Evolutionary conservation across 441 rosid species (phyloP).

Genomic region (Manihot esculenta): DNA sequence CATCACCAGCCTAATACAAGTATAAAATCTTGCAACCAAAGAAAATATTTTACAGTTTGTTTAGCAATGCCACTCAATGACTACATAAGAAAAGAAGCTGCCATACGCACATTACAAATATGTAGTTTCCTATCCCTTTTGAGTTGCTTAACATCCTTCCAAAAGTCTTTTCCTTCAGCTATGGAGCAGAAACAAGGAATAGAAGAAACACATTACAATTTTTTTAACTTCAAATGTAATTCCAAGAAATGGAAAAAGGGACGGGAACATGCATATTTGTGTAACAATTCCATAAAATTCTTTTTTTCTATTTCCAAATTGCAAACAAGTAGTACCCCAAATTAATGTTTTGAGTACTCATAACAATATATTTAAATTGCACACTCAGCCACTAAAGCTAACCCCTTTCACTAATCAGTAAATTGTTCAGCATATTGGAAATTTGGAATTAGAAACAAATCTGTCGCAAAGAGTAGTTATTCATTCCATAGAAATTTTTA

Average conservation of each 20-base stretch:
- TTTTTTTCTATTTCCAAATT: too few species aligned
- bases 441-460: too few species aligned
- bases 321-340: too few species aligned
- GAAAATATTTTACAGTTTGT: background rate
- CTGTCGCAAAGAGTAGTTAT: too few species aligned
- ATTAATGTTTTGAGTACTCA: background rate
- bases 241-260: background rate
- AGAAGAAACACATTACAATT: background rate
- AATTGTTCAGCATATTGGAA: background rate
- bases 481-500: too few species aligned
- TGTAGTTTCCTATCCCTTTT: background rate
- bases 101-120: background rate
- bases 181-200: slow-evolving; percentile 4
- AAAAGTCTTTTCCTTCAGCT: background rate
- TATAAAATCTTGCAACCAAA: background rate
- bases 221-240: background rate
- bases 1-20: background rate
- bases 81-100: background rate
- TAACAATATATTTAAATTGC: background rate
- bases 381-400: background rate
- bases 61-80: background rate
- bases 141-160: background rate
- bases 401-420: background rate
- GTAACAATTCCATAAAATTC: too few species aligned
- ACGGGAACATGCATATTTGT: background rate